phyloP scores from a whole-genome alignment of 2,329 filamentous ascomycete genomes.

The Plectosphaerella sp. region DNA sequence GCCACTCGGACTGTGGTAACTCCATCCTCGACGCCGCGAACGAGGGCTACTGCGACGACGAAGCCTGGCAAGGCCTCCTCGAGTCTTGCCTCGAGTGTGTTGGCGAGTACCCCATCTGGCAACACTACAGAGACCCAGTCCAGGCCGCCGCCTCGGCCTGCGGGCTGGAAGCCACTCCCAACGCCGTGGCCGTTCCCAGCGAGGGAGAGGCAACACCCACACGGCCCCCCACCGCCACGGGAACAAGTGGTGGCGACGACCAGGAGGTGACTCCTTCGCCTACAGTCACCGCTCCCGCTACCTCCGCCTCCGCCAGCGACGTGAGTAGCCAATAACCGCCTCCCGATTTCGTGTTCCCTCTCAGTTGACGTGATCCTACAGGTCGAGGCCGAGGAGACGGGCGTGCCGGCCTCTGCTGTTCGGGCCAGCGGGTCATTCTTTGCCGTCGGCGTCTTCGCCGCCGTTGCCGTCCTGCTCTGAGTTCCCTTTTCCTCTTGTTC shows the following conservation, averaged over 20 bases:
- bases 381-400: too few species aligned
- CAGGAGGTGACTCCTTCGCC: background rate
- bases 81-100: slow-evolving; percentile 40
- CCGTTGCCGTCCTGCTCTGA: background rate
- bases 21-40: slow-evolving; percentile 19
- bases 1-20: slow-evolving; percentile 8
- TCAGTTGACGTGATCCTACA: too few species aligned
- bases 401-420: background rate
- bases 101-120: slow-evolving; percentile 36
- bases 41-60: slow-evolving; percentile 24
- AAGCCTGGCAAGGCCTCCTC: slow-evolving; percentile 34
- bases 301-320: too few species aligned
- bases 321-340: too few species aligned
- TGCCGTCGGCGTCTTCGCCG: background rate
- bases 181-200: background rate
- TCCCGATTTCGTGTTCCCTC: too few species aligned
- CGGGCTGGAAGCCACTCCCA: slow-evolving; percentile 15
- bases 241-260: background rate
- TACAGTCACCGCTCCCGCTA: background rate
- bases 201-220: background rate
- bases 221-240: background rate
- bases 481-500: too few species aligned
- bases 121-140: slow-evolving; percentile 34
- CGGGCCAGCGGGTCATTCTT: background rate
- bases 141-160: slow-evolving; percentile 29